Evolutionary conservation across 2,329 filamentous ascomycete species (phyloP), one percentile per base, ranked within the genome.

Genomic region (Coniochaeta pulveracea): DNA sequence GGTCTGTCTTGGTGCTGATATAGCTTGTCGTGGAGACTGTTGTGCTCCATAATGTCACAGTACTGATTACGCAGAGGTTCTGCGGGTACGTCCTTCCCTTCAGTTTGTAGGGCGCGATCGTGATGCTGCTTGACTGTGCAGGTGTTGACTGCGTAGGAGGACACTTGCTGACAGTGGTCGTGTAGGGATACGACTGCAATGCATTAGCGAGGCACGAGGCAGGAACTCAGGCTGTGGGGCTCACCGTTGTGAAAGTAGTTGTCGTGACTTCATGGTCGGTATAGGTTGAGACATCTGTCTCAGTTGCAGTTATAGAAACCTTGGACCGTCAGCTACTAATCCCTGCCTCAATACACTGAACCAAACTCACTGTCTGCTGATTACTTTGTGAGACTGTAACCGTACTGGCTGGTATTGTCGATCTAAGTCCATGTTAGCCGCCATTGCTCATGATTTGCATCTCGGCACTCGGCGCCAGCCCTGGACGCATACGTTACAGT

Each of bases 111-210:
- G n/a, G n/a, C n/a, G n/a, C n/a, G n/a, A n/a, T n/a, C n/a, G n/a
- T n/a, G n/a, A n/a, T n/a, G n/a, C n/a, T n/a, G n/a, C n/a, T 10
- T 32, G 28, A 18, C 28, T 32, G 14, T 10, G 17, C 14, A 3
- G 26, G 11, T 19, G 23, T 16, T 19, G 16, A 17, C 19, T 24
- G 15, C 8, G 33, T 29, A 18, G 32, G 34, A 23, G 34, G 33
- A 30, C 40, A 43, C 26, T 26, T 30, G 19, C 33, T 28, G 5
- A 39, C 25, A 6, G 40, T 43, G 25, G 26, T 23, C 8, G 35
- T 41, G 10, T 39, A 37, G 4, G 39, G 39, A 18, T 35, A 41
- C n/a, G 39, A 43, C 40, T 43, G 30, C 6, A 10, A 12, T 8
- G 18, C 9, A 22, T 27, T 24, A 34, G 27, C 22, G 11, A 23